These are phyloP conservation scores for Leccinum variicolor DNA, from an alignment of 768 basidiomycete genomes.

Conservation along the genomic window DNA sequence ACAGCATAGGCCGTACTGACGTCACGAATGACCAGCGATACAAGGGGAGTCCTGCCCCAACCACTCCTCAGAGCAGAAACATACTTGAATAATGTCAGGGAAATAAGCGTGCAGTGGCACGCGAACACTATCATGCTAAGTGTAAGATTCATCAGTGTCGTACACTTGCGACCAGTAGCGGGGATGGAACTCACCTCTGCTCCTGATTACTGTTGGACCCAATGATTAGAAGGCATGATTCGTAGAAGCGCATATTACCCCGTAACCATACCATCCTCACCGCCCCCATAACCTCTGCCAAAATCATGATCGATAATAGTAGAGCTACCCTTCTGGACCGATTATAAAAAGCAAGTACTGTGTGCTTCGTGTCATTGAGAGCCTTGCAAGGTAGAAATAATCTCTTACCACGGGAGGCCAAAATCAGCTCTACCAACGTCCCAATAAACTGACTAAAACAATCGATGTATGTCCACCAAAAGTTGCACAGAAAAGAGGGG, in stretches of 20 bases:
- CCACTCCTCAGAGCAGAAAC: conserved; percentile 8
- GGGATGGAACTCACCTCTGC: no score
- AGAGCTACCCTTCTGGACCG: conserved; percentile 11
- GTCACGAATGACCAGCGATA: conserved; percentile 19
- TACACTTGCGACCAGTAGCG: no score
- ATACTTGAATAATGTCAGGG: conserved; percentile 21
- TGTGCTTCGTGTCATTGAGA: not conserved
- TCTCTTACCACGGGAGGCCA: conserved; percentile 15
- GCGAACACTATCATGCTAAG: no score
- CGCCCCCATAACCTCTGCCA: not conserved
- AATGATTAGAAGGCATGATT: no score
- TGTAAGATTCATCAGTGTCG: no score
- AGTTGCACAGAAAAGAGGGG: not conserved
- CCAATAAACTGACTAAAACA: conserved; percentile 4
- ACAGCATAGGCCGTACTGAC: conserved; percentile 7
- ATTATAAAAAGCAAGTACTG: conserved; percentile 22
- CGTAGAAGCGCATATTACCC: no score
- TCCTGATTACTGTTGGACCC: no score
- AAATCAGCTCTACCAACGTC: conserved; percentile 12
- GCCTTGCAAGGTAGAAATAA: not conserved
- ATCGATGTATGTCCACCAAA: conserved; percentile 9
- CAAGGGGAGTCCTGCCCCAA: conserved; percentile 16
- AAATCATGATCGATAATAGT: conserved; percentile 3
- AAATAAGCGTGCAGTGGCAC: conserved; percentile 12
- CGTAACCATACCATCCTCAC: no score